Percentiles rank a stretch among this genome's conserved stretches.
phyloP scores from a whole-genome alignment of 2,329 filamentous ascomycete species.

The Aspergillus sp. region DNA sequence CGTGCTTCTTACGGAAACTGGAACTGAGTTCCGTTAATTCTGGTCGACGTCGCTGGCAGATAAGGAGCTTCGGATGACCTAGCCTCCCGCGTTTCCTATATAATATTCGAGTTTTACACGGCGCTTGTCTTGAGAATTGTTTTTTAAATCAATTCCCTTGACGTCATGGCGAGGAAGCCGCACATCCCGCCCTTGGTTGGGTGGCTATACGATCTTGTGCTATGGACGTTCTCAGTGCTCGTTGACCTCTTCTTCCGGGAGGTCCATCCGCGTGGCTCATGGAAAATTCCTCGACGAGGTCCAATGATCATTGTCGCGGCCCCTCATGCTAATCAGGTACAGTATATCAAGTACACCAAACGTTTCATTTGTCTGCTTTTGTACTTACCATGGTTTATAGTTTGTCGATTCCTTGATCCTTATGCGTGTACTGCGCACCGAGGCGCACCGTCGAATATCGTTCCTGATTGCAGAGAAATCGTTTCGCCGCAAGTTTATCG shows the following conservation, averaged over 20 bases:
- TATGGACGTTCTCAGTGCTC: conserved; percentile 62
- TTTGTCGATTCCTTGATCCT: conserved; percentile 95
- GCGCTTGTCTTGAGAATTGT: neutral
- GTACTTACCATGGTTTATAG: conserved; percentile 43
- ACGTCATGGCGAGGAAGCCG: conserved; percentile 36
- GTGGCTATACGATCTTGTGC: conserved; percentile 20
- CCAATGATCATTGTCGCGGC: conserved; percentile 95
- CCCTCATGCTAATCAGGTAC: conserved; percentile 91
- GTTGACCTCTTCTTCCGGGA: conserved; percentile 98
- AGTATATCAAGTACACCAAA: conserved; percentile 17
- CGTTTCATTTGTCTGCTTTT: neutral
- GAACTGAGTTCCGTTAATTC: neutral
- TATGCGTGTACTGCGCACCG: conserved; percentile 83
- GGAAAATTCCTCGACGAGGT: conserved; percentile 86
- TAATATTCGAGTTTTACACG: neutral
- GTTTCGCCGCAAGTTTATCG: conserved; percentile 85
- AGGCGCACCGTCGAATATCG: conserved; percentile 83
- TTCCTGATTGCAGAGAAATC: conserved; percentile 95
- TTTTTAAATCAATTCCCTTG: neutral
- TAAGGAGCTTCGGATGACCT: neutral
- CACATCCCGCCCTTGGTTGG: conserved; percentile 47
- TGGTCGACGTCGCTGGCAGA: neutral
- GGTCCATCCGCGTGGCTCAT: conserved; percentile 89
- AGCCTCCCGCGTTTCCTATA: neutral
- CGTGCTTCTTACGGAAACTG: conserved; percentile 2